Evolutionary conservation across 805 yeast species (phyloP).

Genomic region (Candida taoyuanica): DNA sequence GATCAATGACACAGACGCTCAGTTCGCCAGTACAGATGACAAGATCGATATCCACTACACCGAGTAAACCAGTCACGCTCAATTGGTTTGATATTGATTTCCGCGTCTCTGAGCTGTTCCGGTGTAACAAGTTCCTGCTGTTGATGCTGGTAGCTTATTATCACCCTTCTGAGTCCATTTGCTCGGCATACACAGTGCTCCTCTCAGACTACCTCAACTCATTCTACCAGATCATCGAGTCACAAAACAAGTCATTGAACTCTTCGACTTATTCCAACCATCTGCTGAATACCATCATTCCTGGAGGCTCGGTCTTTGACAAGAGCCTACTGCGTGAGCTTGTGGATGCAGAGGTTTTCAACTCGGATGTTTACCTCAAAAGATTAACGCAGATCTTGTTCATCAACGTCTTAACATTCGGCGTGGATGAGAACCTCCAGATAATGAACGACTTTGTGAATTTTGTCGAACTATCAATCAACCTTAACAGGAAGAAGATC

Average conservation of each 20-base stretch:
- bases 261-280: constrained; percentile 23
- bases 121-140: constrained; percentile 17
- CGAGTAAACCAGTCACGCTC: background rate
- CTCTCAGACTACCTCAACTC: constrained; percentile 22
- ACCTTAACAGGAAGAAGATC: constrained; percentile 24
- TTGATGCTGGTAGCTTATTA: constrained; percentile 15
- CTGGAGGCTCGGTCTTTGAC: constrained; percentile 17
- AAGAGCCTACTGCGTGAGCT: constrained; percentile 20
- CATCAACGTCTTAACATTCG: constrained; percentile 18
- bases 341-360: constrained; percentile 23
- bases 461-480: constrained; percentile 21
- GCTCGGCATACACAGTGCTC: constrained; percentile 7
- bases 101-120: constrained; percentile 15
- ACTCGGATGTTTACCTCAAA: constrained; percentile 21
- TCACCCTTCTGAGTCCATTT: constrained; percentile 13
- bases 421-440: constrained; percentile 12
- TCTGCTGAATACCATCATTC: constrained; percentile 10
- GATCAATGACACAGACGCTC: constrained; percentile 4
- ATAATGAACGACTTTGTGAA: constrained; percentile 14
- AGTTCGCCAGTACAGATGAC: background rate
- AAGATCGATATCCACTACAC: background rate
- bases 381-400: constrained; percentile 20
- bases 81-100: constrained; percentile 18
- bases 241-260: constrained; percentile 18
- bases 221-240: constrained; percentile 22